A percentile compares a stretch with the other conserved stretches of the same genome.
Conservation (phyloP, 352 stramenopile species). For the Phytophthora multivora region DNA sequence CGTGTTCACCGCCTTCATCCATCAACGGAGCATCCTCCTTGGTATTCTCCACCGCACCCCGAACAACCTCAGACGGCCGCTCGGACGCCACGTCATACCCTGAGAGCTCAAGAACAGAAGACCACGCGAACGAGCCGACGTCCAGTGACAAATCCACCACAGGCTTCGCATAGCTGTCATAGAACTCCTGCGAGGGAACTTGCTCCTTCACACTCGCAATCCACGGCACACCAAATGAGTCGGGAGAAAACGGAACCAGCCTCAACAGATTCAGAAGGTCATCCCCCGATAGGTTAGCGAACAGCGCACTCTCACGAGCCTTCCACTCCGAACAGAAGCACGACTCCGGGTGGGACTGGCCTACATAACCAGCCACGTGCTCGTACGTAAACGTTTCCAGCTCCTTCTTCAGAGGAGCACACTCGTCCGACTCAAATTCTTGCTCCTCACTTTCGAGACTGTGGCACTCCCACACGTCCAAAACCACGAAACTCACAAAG, state of each 20-base stretch:
- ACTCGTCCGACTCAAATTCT: constrained; percentile 29
- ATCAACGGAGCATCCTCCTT: not conserved
- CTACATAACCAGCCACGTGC: constrained; percentile 29
- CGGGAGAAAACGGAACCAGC: constrained; percentile 52
- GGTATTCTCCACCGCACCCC: constrained; percentile 3
- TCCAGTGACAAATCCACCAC: constrained; percentile 41
- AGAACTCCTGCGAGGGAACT: constrained; percentile 36
- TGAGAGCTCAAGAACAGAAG: constrained; percentile 27
- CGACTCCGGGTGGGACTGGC: constrained; percentile 33
- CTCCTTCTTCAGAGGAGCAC: constrained; percentile 31
- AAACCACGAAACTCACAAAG: constrained; percentile 36
- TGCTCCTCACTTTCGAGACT: constrained; percentile 26
- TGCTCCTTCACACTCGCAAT: constrained; percentile 39
- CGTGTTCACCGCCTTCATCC: constrained; percentile 3
- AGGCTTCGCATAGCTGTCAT: constrained; percentile 42
- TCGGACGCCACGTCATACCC: constrained; percentile 9
- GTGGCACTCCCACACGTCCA: constrained; percentile 43
- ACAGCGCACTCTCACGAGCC: constrained; percentile 36
- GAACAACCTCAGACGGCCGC: not conserved
- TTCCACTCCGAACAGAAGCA: constrained; percentile 61
- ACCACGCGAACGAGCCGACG: constrained; percentile 32
- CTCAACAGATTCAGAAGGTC: constrained; percentile 32
- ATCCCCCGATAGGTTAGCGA: constrained; percentile 25
- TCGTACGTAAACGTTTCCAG: constrained; percentile 41
- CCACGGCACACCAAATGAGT: constrained; percentile 38